These are phyloP conservation scores for Suillus subluteus DNA, from an alignment of 768 basidiomycete genomes.

Conservation along the genomic window DNA sequence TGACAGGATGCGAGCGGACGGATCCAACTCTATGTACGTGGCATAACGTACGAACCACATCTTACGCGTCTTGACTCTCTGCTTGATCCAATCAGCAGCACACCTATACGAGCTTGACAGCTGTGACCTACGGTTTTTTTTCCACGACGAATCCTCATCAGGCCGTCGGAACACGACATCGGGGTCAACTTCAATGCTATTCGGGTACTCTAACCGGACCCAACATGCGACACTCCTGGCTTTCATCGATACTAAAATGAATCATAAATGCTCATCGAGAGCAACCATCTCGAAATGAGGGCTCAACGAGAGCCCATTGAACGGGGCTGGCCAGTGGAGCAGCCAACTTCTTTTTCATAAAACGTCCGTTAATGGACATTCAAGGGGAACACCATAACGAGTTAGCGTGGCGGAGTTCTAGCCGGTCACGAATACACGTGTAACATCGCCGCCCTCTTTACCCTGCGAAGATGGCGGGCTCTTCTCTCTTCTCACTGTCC, in stretches of 20 bases:
- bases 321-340: background rate
- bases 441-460: constrained; percentile 5
- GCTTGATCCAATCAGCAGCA: background rate
- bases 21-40: background rate
- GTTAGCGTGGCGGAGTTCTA: background rate
- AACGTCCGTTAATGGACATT: background rate
- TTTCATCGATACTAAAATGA: background rate
- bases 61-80: background rate
- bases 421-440: constrained; percentile 6
- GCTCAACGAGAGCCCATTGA: background rate
- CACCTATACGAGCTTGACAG: background rate
- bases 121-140: background rate
- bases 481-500: constrained; percentile 1
- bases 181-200: background rate
- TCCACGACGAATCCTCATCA: background rate
- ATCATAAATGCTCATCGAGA: background rate
- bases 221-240: background rate
- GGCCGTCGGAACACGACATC: background rate
- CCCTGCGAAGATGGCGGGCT: background rate
- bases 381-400: constrained; percentile 2
- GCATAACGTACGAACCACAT: background rate
- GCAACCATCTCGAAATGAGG: background rate
- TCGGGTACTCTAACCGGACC: background rate
- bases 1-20: background rate
- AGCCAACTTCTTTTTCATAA: background rate